Evolutionary conservation across 768 basidiomycete genomes (phyloP).

Genomic region (Kwoniella europaea): DNA sequence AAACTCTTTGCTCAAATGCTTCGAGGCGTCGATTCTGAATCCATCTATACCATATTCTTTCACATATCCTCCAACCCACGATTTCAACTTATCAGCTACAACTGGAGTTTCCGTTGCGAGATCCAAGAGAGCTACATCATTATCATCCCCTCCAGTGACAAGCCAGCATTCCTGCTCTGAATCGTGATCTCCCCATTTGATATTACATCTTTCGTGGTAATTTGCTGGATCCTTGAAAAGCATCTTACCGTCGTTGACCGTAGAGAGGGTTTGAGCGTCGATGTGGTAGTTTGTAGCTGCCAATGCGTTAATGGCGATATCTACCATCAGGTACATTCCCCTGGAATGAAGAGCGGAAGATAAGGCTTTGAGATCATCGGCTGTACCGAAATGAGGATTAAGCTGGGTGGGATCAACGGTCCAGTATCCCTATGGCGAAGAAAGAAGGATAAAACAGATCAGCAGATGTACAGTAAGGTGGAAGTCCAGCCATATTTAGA

Average conservation of each 20-base stretch:
- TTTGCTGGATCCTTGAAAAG: slow-evolving; percentile 41
- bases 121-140: slow-evolving; percentile 44
- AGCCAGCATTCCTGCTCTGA: slow-evolving; percentile 46
- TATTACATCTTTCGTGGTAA: slow-evolving; percentile 41
- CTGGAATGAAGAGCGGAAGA: slow-evolving; percentile 47
- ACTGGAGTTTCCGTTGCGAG: slow-evolving; percentile 32
- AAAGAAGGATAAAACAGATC: neutral
- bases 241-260: slow-evolving; percentile 29
- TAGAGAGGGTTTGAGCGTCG: slow-evolving; percentile 28
- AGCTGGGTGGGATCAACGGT: slow-evolving; percentile 47
- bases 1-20: slow-evolving; percentile 43
- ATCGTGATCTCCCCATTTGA: slow-evolving; percentile 38
- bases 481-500: too few species aligned
- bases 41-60: slow-evolving; percentile 47
- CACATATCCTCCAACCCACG: slow-evolving; percentile 39
- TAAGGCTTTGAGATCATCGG: slow-evolving; percentile 55
- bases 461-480: too few species aligned
- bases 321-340: slow-evolving; percentile 59
- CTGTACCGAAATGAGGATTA: slow-evolving; percentile 55
- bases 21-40: slow-evolving; percentile 42
- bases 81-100: slow-evolving; percentile 33
- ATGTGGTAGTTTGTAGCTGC: slow-evolving; percentile 31
- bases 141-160: slow-evolving; percentile 19
- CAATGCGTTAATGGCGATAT: slow-evolving; percentile 47
- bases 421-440: slow-evolving; percentile 47